Conservation (phyloP, 768 basidiomycete species). For the Mycena venus region DNA sequence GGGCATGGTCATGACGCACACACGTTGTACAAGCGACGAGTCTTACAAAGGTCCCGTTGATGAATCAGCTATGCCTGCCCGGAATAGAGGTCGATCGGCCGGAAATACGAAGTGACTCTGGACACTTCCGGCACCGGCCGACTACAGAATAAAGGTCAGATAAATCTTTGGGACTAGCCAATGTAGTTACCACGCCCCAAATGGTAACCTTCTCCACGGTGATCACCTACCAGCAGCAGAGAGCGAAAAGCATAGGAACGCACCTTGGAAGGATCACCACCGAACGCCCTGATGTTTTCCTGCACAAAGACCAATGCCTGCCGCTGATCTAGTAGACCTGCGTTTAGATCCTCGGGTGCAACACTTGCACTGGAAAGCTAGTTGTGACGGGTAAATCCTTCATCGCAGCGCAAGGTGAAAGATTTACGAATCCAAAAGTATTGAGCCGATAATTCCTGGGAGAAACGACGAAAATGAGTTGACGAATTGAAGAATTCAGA, state of each 20-base stretch:
- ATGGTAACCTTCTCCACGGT: slow-evolving; percentile 58
- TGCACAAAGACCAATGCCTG: slow-evolving; percentile 72
- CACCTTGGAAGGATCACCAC: slow-evolving; percentile 72
- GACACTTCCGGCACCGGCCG: slow-evolving; percentile 65
- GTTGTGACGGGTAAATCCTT: background rate
- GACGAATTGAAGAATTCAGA: too few relatives aligned
- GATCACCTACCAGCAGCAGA: background rate
- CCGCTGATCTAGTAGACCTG: slow-evolving; percentile 72
- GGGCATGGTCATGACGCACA: background rate
- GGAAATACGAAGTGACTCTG: slow-evolving; percentile 63
- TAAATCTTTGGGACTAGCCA: background rate
- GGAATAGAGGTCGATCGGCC: slow-evolving; percentile 53
- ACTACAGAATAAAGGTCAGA: slow-evolving; percentile 45
- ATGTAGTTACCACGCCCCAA: slow-evolving; percentile 62
- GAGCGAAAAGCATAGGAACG: background rate
- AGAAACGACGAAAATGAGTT: background rate
- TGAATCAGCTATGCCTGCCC: slow-evolving; percentile 67
- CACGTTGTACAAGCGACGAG: slow-evolving; percentile 44
- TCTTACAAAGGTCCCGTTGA: slow-evolving; percentile 68
- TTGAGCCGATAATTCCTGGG: slow-evolving; percentile 69
- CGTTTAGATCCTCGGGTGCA: slow-evolving; percentile 65
- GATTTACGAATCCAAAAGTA: slow-evolving; percentile 67
- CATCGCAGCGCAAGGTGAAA: background rate
- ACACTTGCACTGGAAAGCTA: slow-evolving; percentile 63
- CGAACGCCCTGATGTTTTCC: slow-evolving; percentile 75